Evolutionary conservation across 805 yeast species (phyloP), one percentile per base, ranked within the genome.

Genomic region (Candida multigemmis): DNA sequence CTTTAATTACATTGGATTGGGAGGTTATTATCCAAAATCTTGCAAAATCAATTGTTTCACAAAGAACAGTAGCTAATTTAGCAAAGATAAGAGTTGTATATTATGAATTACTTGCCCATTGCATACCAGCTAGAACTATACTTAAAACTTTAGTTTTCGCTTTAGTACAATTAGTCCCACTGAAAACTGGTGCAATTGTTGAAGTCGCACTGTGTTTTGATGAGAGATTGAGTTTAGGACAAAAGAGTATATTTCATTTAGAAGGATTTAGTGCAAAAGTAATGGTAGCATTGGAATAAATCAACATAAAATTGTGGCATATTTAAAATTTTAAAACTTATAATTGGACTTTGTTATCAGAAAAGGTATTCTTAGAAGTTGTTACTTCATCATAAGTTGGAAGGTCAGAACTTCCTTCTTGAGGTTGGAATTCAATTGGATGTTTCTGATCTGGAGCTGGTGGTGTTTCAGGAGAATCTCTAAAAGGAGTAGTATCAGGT

Each of bases 221-320:
- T 46, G 96, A 91, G 43, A 69, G 98, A 31, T 63, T 91, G 33
- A 73, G 86, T 32, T 56, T 81, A 32, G 98, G 97, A 3, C 71
- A 71, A 33, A 91, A 91, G 52, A 83, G 86, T 20, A 89, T 91
- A 8, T 91, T 84, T 53, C 98, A 91, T 55, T 56, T 91, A 29
- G 98, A 91, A 58, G 98, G 97, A 2, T 91, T 85, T 47, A 71
- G 83, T 12, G 96, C 96, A 1, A 78, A 72, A 46, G 73, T 76
- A 2, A 89, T 91, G 96, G 81, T 84, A 22, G 68, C 68, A 49
- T 81, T 26, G 91, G 80, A 41, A 26, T 56, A 37, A 19, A 21
- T 25, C 23, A 19, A 8, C 11, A 30, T 9, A 16, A 14, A 23
- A n/a, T n/a, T n/a, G n/a, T n/a, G n/a, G n/a, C n/a, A n/a, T n/a